Conservation (phyloP, 2,329 filamentous ascomycete genomes). For the Nemania serpens region DNA sequence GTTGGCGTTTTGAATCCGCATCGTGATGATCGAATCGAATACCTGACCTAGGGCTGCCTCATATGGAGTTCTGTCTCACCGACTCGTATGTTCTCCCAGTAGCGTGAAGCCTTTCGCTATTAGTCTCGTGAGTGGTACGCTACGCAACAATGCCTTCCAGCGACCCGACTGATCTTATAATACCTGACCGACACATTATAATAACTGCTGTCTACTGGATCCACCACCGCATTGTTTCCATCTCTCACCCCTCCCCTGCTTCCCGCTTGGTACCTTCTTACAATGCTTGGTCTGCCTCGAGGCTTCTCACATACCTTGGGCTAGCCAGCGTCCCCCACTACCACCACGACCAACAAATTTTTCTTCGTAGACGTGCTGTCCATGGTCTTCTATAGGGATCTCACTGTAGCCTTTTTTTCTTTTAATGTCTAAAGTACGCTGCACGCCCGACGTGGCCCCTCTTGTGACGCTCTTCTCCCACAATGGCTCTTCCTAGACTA, state of each 20-base stretch:
- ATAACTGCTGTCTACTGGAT: slow-evolving; percentile 37
- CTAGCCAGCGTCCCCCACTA: slow-evolving; percentile 39
- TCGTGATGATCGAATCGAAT: slow-evolving; percentile 17
- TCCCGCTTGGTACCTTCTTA: slow-evolving; percentile 29
- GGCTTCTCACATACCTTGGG: slow-evolving; percentile 34
- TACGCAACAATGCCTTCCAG: slow-evolving; percentile 36
- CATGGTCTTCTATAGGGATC: slow-evolving; percentile 36
- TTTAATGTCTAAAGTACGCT: slow-evolving; percentile 37
- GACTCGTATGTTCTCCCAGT: slow-evolving; percentile 35
- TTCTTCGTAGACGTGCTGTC: slow-evolving; percentile 35
- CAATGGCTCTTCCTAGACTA: slow-evolving; percentile 43
- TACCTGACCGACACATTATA: slow-evolving; percentile 42
- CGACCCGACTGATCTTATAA: slow-evolving; percentile 38
- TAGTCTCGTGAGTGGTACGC: slow-evolving; percentile 38
- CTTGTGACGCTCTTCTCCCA: slow-evolving; percentile 40
- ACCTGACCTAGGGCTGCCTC: slow-evolving; percentile 22
- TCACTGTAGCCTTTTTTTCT: slow-evolving; percentile 39
- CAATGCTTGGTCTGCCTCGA: slow-evolving; percentile 34
- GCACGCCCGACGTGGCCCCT: slow-evolving; percentile 46
- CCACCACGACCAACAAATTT: slow-evolving; percentile 33
- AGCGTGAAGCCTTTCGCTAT: slow-evolving; percentile 29
- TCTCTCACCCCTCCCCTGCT: slow-evolving; percentile 36
- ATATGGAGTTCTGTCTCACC: slow-evolving; percentile 32
- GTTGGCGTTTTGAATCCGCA: slow-evolving; percentile 15
- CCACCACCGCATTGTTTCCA: slow-evolving; percentile 33